Conservation (phyloP, 169 alveolate genomes). For the Plasmodium inui region DNA sequence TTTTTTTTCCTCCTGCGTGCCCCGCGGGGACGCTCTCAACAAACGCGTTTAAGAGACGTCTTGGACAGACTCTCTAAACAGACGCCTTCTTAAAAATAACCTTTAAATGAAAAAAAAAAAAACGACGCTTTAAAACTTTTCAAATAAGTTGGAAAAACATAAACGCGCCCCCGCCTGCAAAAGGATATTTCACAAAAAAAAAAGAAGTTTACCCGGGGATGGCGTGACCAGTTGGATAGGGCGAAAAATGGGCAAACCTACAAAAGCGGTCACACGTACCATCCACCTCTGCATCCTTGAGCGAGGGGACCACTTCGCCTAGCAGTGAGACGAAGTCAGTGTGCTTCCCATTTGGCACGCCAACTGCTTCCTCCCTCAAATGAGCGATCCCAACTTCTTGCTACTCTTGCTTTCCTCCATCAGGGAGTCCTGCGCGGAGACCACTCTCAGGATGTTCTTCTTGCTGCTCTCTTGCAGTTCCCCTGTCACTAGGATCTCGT, state of each 20-base stretch:
- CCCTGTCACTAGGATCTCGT: slow-evolving; percentile 94
- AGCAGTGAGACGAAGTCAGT: background rate
- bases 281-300: background rate
- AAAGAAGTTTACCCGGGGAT: background rate
- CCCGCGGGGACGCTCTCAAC: background rate
- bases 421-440: slow-evolving; percentile 94
- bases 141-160: background rate
- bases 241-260: background rate
- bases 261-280: background rate
- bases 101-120: background rate
- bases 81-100: background rate
- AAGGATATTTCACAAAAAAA: background rate
- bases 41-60: background rate
- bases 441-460: slow-evolving; percentile 93
- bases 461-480: slow-evolving; percentile 94
- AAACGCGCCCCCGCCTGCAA: background rate
- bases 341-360: background rate
- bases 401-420: slow-evolving; percentile 92
- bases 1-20: background rate
- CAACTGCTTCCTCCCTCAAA: background rate
- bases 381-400: slow-evolving; percentile 40
- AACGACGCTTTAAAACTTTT: background rate
- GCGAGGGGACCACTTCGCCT: background rate
- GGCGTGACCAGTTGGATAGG: background rate
- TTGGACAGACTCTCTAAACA: background rate